Evolutionary conservation across 2,329 filamentous ascomycete species (phyloP).

Genomic region (Arthrobotrys megalospora): DNA sequence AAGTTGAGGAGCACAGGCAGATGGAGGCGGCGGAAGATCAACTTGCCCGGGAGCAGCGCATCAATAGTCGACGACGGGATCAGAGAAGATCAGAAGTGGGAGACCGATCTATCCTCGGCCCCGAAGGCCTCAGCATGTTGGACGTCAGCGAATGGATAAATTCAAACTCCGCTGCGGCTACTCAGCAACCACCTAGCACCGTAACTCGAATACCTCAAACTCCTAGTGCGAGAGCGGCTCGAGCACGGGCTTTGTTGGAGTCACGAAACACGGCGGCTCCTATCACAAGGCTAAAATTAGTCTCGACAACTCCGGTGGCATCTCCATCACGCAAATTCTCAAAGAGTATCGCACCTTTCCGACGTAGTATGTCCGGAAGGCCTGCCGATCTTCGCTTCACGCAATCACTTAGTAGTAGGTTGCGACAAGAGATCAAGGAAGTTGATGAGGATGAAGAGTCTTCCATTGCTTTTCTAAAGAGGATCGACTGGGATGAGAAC

Average conservation of each 20-base stretch:
- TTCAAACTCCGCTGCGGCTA: conserved; percentile 42
- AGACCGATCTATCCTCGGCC: conserved; percentile 38
- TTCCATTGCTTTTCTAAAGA: conserved; percentile 41
- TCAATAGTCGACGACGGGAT: conserved; percentile 1
- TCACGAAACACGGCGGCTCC: conserved; percentile 38
- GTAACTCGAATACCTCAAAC: conserved; percentile 50
- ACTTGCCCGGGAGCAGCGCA: conserved; percentile 28
- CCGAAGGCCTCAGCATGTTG: conserved; percentile 52
- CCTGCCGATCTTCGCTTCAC: conserved; percentile 47
- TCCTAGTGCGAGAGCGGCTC: conserved; percentile 52
- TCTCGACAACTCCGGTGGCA: conserved; percentile 46
- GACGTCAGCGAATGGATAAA: conserved; percentile 60
- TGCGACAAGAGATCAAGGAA: conserved; percentile 53
- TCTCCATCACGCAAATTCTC: conserved; percentile 50
- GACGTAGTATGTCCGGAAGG: conserved; percentile 28
- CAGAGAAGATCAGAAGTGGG: conserved; percentile 24
- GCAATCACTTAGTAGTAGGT: conserved; percentile 54
- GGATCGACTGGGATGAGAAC: conserved; percentile 55
- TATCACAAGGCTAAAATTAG: conserved; percentile 37
- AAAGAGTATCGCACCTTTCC: conserved; percentile 41
- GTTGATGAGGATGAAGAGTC: conserved; percentile 37
- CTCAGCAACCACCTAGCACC: conserved; percentile 4
- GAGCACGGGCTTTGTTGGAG: conserved; percentile 47
- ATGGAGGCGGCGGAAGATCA: conserved; percentile 37
- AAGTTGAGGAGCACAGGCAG: conserved; percentile 22